Conservation (phyloP, 2,329 filamentous ascomycete genomes). For the Aspergillus fischeri region DNA sequence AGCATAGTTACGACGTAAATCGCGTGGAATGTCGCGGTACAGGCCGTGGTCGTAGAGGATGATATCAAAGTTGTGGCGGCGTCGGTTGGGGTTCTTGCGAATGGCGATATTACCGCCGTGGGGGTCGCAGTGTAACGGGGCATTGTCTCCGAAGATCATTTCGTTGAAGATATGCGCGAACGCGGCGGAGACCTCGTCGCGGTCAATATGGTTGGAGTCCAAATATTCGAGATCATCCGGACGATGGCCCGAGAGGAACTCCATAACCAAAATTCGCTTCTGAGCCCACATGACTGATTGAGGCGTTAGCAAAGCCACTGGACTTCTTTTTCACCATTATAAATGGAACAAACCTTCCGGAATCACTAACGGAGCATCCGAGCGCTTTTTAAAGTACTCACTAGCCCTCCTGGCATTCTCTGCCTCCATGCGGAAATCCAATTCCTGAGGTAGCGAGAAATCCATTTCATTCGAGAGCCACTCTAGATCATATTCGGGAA, state of each 20-base stretch:
- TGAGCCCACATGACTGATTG: constrained; percentile 74
- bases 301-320: constrained; percentile 10
- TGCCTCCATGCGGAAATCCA: constrained; percentile 84
- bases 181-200: constrained; percentile 90
- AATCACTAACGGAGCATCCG: constrained; percentile 76
- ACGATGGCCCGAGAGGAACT: constrained; percentile 78
- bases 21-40: constrained; percentile 82
- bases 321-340: background rate
- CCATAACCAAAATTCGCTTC: constrained; percentile 90
- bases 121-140: constrained; percentile 91
- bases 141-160: constrained; percentile 92
- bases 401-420: constrained; percentile 75
- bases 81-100: constrained; percentile 63
- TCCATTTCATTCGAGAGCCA: constrained; percentile 96
- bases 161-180: constrained; percentile 95
- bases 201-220: constrained; percentile 80
- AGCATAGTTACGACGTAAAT: constrained; percentile 79
- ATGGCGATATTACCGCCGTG: constrained; percentile 96
- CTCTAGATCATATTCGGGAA: constrained; percentile 95
- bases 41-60: constrained; percentile 96
- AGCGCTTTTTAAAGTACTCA: constrained; percentile 72
- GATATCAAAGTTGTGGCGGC: constrained; percentile 80
- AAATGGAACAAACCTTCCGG: constrained; percentile 53
- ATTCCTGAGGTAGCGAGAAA: constrained; percentile 78
- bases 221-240: constrained; percentile 86